phyloP scores from a whole-genome alignment of 352 stramenopile species.

The Peronospora belbahrii region DNA sequence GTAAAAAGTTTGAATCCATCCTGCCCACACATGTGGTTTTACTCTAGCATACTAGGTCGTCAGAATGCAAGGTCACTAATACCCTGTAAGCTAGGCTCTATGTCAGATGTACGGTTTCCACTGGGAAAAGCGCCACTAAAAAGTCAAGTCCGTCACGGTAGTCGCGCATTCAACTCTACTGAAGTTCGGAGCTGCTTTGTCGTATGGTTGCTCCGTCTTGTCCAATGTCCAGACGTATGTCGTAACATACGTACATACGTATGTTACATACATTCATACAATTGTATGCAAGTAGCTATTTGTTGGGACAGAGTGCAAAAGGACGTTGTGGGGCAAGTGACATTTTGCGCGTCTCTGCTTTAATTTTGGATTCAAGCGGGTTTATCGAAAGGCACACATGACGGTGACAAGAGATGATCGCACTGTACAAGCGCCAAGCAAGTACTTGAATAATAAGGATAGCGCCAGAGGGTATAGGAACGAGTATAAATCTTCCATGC shows the following conservation, averaged over 20 bases:
- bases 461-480: slow-evolving; percentile 1
- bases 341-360: slow-evolving; percentile 1
- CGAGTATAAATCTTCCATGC: too few relatives aligned
- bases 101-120: slow-evolving; percentile 27
- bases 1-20: too few relatives aligned
- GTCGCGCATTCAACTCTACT: slow-evolving; percentile 4
- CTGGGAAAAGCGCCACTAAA: slow-evolving; percentile 9
- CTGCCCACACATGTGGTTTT: too few relatives aligned
- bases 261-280: too few relatives aligned
- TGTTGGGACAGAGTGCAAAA: too few relatives aligned
- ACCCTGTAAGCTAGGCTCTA: too few relatives aligned
- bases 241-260: too few relatives aligned
- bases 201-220: neutral
- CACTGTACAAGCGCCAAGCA: slow-evolving; percentile 13
- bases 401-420: slow-evolving; percentile 19
- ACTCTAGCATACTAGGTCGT: too few relatives aligned
- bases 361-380: slow-evolving; percentile 15
- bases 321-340: neutral
- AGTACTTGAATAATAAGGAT: too few relatives aligned
- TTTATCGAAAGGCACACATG: slow-evolving; percentile 3
- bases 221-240: too few relatives aligned
- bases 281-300: too few relatives aligned
- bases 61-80: too few relatives aligned
- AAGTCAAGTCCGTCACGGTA: slow-evolving; percentile 12
- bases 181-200: neutral